phyloP scores from a whole-genome alignment of 1,284 basidiomycete genomes.

The Amylostereum chailletii region DNA sequence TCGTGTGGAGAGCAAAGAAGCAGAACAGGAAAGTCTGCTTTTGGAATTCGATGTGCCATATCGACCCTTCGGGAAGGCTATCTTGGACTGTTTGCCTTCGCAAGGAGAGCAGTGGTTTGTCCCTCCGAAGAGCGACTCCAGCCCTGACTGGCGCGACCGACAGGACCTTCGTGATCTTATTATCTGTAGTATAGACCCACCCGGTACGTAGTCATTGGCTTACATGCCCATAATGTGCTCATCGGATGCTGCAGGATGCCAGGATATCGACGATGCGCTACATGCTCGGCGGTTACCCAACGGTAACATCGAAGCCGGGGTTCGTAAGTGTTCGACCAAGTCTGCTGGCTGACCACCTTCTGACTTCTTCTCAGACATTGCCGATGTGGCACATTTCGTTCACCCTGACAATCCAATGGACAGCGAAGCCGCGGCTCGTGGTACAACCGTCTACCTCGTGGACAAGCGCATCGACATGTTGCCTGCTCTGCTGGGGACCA shows the following conservation, averaged over 20 bases:
- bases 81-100: slow-evolving; percentile 83
- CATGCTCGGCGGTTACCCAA: slow-evolving; percentile 87
- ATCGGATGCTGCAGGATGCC: slow-evolving; percentile 58
- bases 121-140: slow-evolving; percentile 57
- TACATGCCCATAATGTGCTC: not conserved
- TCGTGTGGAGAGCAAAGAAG: slow-evolving; percentile 88
- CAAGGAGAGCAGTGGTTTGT: slow-evolving; percentile 95
- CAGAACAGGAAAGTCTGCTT: slow-evolving; percentile 91
- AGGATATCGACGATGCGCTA: slow-evolving; percentile 99
- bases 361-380: slow-evolving; percentile 67
- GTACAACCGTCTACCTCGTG: slow-evolving; percentile 97
- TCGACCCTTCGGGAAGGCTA: slow-evolving; percentile 91
- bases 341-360: not conserved
- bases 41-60: slow-evolving; percentile 97
- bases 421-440: slow-evolving; percentile 87
- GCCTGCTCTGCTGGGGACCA: slow-evolving; percentile 89
- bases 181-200: slow-evolving; percentile 97
- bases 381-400: slow-evolving; percentile 97
- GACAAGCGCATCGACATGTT: slow-evolving; percentile 99
- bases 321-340: slow-evolving; percentile 61
- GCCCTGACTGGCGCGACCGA: slow-evolving; percentile 74
- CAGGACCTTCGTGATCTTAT: slow-evolving; percentile 84
- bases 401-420: slow-evolving; percentile 95
- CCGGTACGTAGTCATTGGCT: slow-evolving; percentile 39
- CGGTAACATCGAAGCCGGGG: slow-evolving; percentile 95